These are phyloP conservation scores for Tricholoma flavovirens DNA, from an alignment of 768 basidiomycete genomes.

Conservation along the genomic window DNA sequence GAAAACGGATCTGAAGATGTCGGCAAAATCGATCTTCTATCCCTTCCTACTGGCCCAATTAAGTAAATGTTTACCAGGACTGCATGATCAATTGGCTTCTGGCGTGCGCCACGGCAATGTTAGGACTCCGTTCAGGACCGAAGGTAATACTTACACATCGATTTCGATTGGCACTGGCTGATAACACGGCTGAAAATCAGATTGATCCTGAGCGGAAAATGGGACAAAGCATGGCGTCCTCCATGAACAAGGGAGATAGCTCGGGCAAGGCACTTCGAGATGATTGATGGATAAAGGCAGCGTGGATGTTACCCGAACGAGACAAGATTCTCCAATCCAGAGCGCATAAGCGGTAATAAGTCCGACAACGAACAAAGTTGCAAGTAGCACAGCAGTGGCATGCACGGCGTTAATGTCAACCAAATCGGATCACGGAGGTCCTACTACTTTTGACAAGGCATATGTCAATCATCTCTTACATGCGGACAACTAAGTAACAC, in stretches of 20 bases:
- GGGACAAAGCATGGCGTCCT: neutral
- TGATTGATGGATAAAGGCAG: neutral
- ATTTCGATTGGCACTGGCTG: neutral
- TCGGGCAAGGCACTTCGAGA: neutral
- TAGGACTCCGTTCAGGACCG: constrained; percentile 11
- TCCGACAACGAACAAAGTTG: neutral
- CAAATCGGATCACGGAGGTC: neutral
- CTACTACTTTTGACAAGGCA: neutral
- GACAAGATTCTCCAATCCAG: neutral
- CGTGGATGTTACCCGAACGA: neutral
- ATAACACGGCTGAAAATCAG: neutral
- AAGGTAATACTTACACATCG: constrained; percentile 1
- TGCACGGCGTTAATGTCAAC: neutral
- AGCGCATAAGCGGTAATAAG: neutral
- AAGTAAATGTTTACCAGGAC: constrained; percentile 12
- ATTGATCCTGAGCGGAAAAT: neutral
- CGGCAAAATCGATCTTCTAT: constrained; percentile 22
- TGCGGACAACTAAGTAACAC: neutral
- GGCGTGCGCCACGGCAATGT: neutral
- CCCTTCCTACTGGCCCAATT: constrained; percentile 10
- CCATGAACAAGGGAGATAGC: neutral
- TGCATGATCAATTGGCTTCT: neutral
- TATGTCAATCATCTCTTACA: constrained; percentile 7
- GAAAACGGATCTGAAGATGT: constrained; percentile 16
- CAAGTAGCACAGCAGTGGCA: too few relatives aligned